These are phyloP conservation scores for Odontarrhena argentea DNA, from an alignment of 345 rosid species.

Conservation along the genomic window DNA sequence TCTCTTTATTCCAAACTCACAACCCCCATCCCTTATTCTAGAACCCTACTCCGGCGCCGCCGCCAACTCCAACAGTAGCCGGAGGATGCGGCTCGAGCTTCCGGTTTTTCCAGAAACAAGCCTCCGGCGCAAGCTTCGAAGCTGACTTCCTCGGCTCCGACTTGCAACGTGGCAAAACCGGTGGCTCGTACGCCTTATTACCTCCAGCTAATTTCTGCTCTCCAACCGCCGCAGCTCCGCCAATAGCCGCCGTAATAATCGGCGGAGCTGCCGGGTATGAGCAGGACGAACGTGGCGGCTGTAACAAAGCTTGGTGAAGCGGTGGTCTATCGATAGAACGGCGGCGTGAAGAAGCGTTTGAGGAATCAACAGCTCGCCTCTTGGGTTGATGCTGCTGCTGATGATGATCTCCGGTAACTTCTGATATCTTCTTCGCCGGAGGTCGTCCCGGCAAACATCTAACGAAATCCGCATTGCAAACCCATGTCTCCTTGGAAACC, in stretches of 20 bases:
- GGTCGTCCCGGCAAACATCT: conserved; percentile 65
- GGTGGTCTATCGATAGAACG: conserved; percentile 37
- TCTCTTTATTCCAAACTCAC: conserved; percentile 21
- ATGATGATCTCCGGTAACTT: conserved; percentile 30
- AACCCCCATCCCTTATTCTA: conserved; percentile 34
- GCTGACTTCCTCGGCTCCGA: conserved; percentile 85
- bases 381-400: conserved; percentile 40
- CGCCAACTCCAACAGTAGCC: conserved; percentile 63
- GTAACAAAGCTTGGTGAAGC: conserved; percentile 41
- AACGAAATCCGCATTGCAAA: conserved; percentile 82
- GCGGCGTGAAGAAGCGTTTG: conserved; percentile 42
- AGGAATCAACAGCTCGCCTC: conserved; percentile 48
- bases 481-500: conserved; percentile 97
- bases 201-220: conserved; percentile 60
- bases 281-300: conserved; percentile 78
- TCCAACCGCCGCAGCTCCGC: conserved; percentile 36
- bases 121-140: conserved; percentile 68
- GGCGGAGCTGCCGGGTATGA: conserved; percentile 76
- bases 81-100: conserved; percentile 81
- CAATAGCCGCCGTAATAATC: conserved; percentile 34
- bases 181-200: conserved; percentile 61
- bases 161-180: conserved; percentile 78
- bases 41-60: conserved; percentile 79
- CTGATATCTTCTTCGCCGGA: conserved; percentile 37
- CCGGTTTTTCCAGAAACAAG: conserved; percentile 89